Evolutionary conservation across 352 stramenopile species (phyloP), one percentile per base, ranked within the genome.

Genomic region (Pythium pyrilobum): DNA sequence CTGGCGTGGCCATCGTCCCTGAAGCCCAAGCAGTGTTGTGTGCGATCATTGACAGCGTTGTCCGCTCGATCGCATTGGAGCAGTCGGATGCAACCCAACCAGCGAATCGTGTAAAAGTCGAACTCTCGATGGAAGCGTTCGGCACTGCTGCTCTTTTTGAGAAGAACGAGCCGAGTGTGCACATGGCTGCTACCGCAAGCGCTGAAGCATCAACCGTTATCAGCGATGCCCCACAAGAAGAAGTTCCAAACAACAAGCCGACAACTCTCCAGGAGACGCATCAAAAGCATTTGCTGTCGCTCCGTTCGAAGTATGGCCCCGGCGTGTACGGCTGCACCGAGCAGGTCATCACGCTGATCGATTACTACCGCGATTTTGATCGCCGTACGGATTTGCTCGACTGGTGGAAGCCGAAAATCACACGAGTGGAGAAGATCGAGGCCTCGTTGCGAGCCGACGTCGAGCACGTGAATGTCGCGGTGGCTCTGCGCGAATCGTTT

Each of bases 361-460:
- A 91, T 52, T 94, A 94, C 39, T 94, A 94, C 45, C 73, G 80
- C 25, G 64, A 80, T 20, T 94, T 92, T 39, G 73, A 82, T 48
- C 74, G 84, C 0, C 84, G 84, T 31, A 91, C 77, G 3, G 67
- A 88, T 34, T 39, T 91, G 32, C 68, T 60, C 39, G 79, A 92
- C n/a, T 64, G 64, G 18, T 94, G 84, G 84, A 85, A 85, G 57
- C 38, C 65, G 36, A 72, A 74, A 39, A 69, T 83, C 43, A 84
- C 57, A 42, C 91, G 91, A 43, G 44, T 80, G 38, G 56, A 86
- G 27, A 94, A 94, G 66, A 81, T 94, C 29, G 71, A 85, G 42
- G 70, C 63, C 31, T 92, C 81, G 16, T 59, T 94, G 15, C 67
- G 58, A 2, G 77, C 87, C 25, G 81, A 94, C 40, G 81, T 88